A percentile compares a stretch with the other conserved stretches of the same genome.
These are phyloP conservation scores for Psophocarpus tetragonolobus DNA, from an alignment of 306 rosid genomes.

Conservation along the genomic window DNA sequence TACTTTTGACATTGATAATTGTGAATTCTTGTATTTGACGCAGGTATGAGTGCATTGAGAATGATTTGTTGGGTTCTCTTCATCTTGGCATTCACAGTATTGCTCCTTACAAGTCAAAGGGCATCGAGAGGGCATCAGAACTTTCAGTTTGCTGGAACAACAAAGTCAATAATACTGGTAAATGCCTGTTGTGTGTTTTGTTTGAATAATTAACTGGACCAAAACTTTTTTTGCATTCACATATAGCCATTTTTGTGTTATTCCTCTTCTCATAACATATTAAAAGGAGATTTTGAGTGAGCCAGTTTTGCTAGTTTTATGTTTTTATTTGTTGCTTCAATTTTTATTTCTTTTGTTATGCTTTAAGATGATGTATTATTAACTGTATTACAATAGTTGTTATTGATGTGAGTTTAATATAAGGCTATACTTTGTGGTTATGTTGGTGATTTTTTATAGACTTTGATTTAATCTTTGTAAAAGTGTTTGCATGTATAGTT, in stretches of 20 bases:
- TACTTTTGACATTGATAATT: slow-evolving; percentile 27
- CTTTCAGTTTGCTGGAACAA: slow-evolving; percentile 62
- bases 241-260: not conserved
- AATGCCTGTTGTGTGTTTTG: slow-evolving; percentile 43
- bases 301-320: slow-evolving; percentile 22
- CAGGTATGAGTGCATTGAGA: slow-evolving; percentile 97
- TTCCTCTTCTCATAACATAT: not conserved
- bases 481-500: not conserved
- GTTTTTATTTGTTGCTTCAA: slow-evolving; percentile 22
- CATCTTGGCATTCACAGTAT: slow-evolving; percentile 67
- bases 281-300: not conserved
- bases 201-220: slow-evolving; percentile 47
- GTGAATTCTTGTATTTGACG: slow-evolving; percentile 29
- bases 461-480: not conserved
- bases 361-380: slow-evolving; percentile 1
- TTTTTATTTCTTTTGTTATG: not conserved
- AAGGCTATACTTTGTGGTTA: not conserved
- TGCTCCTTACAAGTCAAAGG: slow-evolving; percentile 91
- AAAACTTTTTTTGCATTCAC: not conserved
- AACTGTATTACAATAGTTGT: slow-evolving; percentile 3
- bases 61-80: slow-evolving; percentile 80
- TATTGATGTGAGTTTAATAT: slow-evolving; percentile 9
- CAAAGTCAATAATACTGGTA: slow-evolving; percentile 52
- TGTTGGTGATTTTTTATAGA: slow-evolving; percentile 13
- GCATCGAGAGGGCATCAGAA: slow-evolving; percentile 90